Conservation (phyloP, 1,139 yeast species). For the Candida gigantensis region DNA sequence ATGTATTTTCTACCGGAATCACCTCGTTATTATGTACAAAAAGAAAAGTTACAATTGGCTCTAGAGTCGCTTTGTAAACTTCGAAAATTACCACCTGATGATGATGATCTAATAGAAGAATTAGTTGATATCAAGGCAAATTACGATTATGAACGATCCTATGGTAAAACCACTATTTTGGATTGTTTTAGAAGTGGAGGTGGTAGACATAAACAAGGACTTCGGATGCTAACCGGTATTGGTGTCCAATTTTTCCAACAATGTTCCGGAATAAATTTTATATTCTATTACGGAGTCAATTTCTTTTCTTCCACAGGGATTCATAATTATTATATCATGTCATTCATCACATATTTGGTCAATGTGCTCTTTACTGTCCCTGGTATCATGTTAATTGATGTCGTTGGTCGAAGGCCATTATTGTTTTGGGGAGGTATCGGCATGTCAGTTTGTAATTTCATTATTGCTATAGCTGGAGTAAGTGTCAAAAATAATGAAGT, state of each 20-base stretch:
- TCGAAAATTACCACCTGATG: conserved; percentile 48
- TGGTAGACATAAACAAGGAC: conserved; percentile 63
- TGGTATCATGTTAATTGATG: conserved; percentile 68
- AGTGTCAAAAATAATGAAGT: conserved; percentile 43
- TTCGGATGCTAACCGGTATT: conserved; percentile 69
- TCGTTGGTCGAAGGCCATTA: conserved; percentile 64
- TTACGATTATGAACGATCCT: conserved; percentile 71
- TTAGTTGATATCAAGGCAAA: conserved; percentile 76
- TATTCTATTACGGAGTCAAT: conserved; percentile 77
- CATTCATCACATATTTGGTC: conserved; percentile 71
- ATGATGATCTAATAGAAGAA: conserved; percentile 69
- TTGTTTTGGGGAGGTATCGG: conserved; percentile 63
- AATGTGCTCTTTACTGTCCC: conserved; percentile 71
- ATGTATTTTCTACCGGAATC: conserved; percentile 74
- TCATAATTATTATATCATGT: conserved; percentile 59
- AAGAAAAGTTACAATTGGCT: conserved; percentile 62
- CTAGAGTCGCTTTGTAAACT: conserved; percentile 43
- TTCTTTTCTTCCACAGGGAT: conserved; percentile 67
- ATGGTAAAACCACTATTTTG: conserved; percentile 52
- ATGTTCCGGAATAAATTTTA: conserved; percentile 76
- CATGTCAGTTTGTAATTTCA: conserved; percentile 61
- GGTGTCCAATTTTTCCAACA: conserved; percentile 72
- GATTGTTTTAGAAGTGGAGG: conserved; percentile 71
- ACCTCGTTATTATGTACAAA: conserved; percentile 69
- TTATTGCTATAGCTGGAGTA: conserved; percentile 68